Percentiles rank a stretch among this genome's conserved stretches.
phyloP scores from a whole-genome alignment of 2,329 filamentous ascomycete genomes.

The Didymella exigua region DNA sequence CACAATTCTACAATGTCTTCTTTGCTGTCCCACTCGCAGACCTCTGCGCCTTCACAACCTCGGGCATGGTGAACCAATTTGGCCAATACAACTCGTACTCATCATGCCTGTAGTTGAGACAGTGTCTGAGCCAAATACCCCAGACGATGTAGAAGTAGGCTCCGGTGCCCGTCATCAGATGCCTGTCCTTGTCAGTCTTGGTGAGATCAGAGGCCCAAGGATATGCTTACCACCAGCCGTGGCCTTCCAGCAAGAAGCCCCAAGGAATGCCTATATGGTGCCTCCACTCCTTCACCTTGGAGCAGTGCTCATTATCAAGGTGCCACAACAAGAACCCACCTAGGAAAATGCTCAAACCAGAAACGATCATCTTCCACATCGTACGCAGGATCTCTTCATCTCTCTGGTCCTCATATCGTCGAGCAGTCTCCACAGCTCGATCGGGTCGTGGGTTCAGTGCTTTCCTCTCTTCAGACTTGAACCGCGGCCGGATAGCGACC shows the following conservation, averaged over 20 bases:
- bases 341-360: conserved; percentile 73
- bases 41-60: conserved; percentile 50
- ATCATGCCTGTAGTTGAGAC: conserved; percentile 73
- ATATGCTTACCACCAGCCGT: conserved; percentile 69
- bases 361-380: conserved; percentile 78
- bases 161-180: conserved; percentile 79
- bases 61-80: conserved; percentile 60
- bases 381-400: conserved; percentile 64
- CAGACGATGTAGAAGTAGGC: conserved; percentile 85
- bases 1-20: conserved; percentile 30
- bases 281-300: conserved; percentile 67
- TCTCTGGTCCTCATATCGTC: conserved; percentile 59
- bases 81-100: conserved; percentile 76
- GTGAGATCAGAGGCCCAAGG: neutral
- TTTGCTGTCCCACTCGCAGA: conserved; percentile 33
- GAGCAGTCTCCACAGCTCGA: conserved; percentile 40
- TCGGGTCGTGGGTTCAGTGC: conserved; percentile 33
- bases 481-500: conserved; percentile 63
- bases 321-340: conserved; percentile 79
- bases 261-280: conserved; percentile 75
- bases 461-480: conserved; percentile 51
- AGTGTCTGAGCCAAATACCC: conserved; percentile 81
- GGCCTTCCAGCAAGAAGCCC: conserved; percentile 75
- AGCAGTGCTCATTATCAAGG: conserved; percentile 78
- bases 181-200: conserved; percentile 55